Conservation (phyloP, 2,329 filamentous ascomycete species). For the Xylaria sp. region DNA sequence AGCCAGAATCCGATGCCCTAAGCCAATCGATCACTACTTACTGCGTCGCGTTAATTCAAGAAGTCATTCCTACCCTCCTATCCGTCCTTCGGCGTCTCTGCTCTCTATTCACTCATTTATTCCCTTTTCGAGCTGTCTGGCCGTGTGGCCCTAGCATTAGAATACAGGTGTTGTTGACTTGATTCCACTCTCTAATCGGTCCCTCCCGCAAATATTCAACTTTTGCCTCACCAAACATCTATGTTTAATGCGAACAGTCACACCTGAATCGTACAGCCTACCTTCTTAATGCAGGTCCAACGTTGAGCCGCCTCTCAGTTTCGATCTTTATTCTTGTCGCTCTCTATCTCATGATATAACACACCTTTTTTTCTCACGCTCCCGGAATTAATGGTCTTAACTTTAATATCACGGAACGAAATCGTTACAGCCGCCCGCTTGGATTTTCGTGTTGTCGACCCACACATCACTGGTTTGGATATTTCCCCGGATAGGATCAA, state of each 20-base stretch:
- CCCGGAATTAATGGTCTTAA: constrained; percentile 31
- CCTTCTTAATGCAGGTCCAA: constrained; percentile 39
- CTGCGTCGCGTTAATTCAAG: constrained; percentile 43
- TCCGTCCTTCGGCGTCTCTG: constrained; percentile 37
- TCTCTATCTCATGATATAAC: constrained; percentile 33
- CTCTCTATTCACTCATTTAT: constrained; percentile 41
- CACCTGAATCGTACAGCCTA: constrained; percentile 39
- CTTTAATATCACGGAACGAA: constrained; percentile 31
- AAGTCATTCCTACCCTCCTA: constrained; percentile 45
- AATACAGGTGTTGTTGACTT: constrained; percentile 36
- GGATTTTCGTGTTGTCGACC: constrained; percentile 26
- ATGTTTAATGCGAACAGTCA: constrained; percentile 42
- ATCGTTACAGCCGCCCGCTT: constrained; percentile 8
- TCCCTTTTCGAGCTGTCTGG: constrained; percentile 39
- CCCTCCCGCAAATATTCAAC: constrained; percentile 39
- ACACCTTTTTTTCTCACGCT: constrained; percentile 21
- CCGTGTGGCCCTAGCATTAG: constrained; percentile 43
- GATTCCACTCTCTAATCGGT: constrained; percentile 39
- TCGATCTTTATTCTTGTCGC: constrained; percentile 36
- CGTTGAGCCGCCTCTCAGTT: constrained; percentile 34
- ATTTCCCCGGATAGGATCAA: constrained; percentile 22
- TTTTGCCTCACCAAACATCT: constrained; percentile 39
- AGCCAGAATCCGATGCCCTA: constrained; percentile 38
- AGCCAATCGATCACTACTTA: constrained; percentile 48
- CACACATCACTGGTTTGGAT: constrained; percentile 17